Conservation (phyloP, 768 basidiomycete species). For the Lactifluus pinguis region DNA sequence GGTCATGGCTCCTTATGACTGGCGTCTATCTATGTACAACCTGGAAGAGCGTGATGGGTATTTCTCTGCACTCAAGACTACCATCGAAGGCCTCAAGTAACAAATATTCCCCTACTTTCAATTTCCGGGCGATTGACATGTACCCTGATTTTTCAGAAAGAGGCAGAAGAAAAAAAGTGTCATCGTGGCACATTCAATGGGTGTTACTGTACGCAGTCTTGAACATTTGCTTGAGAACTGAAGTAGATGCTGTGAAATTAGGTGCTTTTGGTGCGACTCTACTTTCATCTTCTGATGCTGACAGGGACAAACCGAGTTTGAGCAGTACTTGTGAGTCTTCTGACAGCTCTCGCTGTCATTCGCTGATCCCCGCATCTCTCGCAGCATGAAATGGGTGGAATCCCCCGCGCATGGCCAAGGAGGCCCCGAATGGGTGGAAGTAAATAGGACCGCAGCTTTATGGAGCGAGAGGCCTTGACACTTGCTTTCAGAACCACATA, state of each 20-base stretch:
- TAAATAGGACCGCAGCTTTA: slow-evolving; percentile 24
- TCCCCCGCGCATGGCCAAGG: slow-evolving; percentile 73
- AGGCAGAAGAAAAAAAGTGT: slow-evolving; percentile 74
- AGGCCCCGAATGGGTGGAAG: slow-evolving; percentile 88
- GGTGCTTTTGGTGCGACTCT: slow-evolving; percentile 37
- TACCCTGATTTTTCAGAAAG: slow-evolving; percentile 32
- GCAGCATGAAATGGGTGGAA: slow-evolving; percentile 94
- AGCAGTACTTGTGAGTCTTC: slow-evolving; percentile 74
- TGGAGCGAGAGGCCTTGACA: background rate
- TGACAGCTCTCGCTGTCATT: background rate
- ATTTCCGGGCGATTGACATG: background rate
- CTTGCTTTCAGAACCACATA: slow-evolving; percentile 55
- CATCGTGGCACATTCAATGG: slow-evolving; percentile 82
- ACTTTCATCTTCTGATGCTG: background rate
- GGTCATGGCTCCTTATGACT: slow-evolving; percentile 81
- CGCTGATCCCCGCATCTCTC: background rate
- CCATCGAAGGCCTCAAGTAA: slow-evolving; percentile 72
- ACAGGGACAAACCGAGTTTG: background rate
- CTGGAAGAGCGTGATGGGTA: slow-evolving; percentile 88
- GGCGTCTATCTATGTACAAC: slow-evolving; percentile 83
- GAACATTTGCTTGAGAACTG: background rate
- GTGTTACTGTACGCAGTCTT: slow-evolving; percentile 50
- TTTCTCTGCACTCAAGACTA: slow-evolving; percentile 72
- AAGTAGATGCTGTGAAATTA: slow-evolving; percentile 12
- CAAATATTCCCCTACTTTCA: background rate